phyloP scores from a whole-genome alignment of 352 stramenopile genomes.

The Phytophthora megakarya region DNA sequence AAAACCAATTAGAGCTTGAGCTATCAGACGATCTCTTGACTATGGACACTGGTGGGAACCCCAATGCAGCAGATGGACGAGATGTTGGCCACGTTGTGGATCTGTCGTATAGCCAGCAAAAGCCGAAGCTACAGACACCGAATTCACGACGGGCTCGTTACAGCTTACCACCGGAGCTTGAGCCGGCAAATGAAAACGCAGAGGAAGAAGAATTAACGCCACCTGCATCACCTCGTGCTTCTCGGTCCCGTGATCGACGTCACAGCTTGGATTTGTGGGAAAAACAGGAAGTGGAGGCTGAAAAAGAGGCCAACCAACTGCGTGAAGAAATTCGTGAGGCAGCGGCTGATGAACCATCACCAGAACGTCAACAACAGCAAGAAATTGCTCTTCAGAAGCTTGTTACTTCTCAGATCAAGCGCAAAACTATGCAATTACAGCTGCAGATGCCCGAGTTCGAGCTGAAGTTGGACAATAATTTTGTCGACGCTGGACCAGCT shows the following conservation, averaged over 20 bases:
- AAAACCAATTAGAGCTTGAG: conserved; percentile 39
- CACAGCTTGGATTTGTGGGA: conserved; percentile 61
- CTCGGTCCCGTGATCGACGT: conserved; percentile 40
- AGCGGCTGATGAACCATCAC: conserved; percentile 62
- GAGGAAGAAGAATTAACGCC: conserved; percentile 19
- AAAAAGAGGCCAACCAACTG: conserved; percentile 50
- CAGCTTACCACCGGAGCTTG: conserved; percentile 31
- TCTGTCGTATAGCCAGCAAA: conserved; percentile 34
- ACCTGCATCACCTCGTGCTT: conserved; percentile 37
- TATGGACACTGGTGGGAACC: conserved; percentile 38
- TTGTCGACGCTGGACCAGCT: conserved; percentile 28
- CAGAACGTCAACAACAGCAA: conserved; percentile 72
- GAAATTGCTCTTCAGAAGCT: conserved; percentile 74
- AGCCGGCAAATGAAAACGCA: conserved; percentile 28
- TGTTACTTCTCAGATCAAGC: conserved; percentile 64
- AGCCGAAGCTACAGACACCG: conserved; percentile 44
- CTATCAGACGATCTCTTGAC: conserved; percentile 25
- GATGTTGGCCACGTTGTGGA: conserved; percentile 38
- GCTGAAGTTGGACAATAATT: conserved; percentile 40
- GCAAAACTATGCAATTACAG: conserved; percentile 61
- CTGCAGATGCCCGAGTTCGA: conserved; percentile 49
- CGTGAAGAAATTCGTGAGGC: conserved; percentile 61
- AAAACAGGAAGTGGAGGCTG: conserved; percentile 46
- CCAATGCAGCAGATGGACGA: conserved; percentile 39
- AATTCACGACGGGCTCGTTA: conserved; percentile 36